Evolutionary conservation across 495 filamentous ascomycete genomes (phyloP), one percentile per base, ranked within the genome.

Genomic region (Trichoderma orchidacearum): DNA sequence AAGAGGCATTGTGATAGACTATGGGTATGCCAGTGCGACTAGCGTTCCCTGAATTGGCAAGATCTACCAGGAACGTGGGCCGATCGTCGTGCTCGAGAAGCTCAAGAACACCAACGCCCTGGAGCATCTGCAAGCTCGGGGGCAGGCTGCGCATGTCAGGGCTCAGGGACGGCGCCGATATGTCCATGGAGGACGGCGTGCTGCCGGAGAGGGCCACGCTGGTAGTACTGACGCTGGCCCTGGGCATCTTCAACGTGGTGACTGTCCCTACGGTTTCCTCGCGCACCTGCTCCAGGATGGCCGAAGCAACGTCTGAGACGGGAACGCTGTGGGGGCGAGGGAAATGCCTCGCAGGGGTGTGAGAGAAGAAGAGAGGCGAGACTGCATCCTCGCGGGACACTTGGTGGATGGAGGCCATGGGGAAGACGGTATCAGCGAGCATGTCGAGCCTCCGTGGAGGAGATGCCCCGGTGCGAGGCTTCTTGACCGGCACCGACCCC

Each of bases 51-150:
- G 70, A 58, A 57, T 83, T 79, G 30, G 64, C 71, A 8, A 85
- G 67, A 58, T 89, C 85, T 15, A 87, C 67, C 54, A 87, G 74
- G 60, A 89, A 87, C 6, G 82, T 84, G 21, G 83, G 84, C 25
- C 84, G 68, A 29, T 81, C 76, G 60, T 87, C 85, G 53, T 81
- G 77, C 51, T 89, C 84, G 50, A 87, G 63, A 25, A 87, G 66
- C 67, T 87, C 85, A 21, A 80, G 60, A 7, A 85, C 68, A 9
- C 81, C 83, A 56, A 88, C 71, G 45, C 72, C 73, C 23, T 71
- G 72, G 8, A 88, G 70, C 21, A 78, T 62, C 41, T 79, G 72
- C 27, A 78, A 55, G 25, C 65, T 59, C 9, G 75, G 68, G 2
- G 66, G 55, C 35, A 62, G 66, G 66, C 13, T 62, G 60, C 32